phyloP scores from a whole-genome alignment of 169 alveolate species.

The Cystoisospora suis region DNA sequence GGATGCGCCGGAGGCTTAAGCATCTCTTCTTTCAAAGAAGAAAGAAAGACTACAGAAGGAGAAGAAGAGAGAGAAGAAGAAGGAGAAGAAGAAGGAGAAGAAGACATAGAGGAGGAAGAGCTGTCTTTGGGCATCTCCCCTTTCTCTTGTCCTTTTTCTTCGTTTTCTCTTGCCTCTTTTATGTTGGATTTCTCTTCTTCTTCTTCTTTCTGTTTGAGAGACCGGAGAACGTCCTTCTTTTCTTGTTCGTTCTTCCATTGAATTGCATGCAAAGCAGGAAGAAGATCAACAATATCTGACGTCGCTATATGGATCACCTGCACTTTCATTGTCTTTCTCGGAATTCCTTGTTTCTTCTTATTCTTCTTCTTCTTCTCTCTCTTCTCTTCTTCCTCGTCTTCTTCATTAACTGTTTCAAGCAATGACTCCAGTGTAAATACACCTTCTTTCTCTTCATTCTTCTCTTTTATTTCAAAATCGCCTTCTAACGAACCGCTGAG shows the following conservation, averaged over 20 bases:
- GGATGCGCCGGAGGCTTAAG: slow-evolving; percentile 41
- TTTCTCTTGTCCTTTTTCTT: too few species aligned
- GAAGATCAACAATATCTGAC: slow-evolving; percentile 27
- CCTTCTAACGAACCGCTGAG: too few species aligned
- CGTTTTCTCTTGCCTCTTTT: too few species aligned
- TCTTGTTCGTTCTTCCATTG: too few species aligned
- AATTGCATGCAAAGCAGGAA: neutral
- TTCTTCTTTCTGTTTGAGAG: neutral
- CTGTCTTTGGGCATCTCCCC: too few species aligned
- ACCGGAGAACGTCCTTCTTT: neutral
- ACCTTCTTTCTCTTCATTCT: neutral
- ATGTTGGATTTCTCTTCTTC: neutral
- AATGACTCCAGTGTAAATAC: neutral
- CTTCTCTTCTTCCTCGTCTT: neutral
- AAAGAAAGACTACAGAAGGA: neutral
- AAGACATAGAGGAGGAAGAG: too few species aligned
- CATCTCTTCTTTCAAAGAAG: too few species aligned
- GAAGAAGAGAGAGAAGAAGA: neutral
- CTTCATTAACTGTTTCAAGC: neutral
- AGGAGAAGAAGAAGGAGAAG: neutral
- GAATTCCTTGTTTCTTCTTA: neutral
- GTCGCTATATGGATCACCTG: slow-evolving; percentile 42
- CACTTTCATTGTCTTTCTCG: neutral
- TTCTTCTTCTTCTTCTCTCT: neutral
- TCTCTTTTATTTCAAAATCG: neutral